A percentile compares a stretch with the other conserved stretches of the same genome.
phyloP scores from a whole-genome alignment of 495 filamentous ascomycete species.

The Mycothermus thermophilus region DNA sequence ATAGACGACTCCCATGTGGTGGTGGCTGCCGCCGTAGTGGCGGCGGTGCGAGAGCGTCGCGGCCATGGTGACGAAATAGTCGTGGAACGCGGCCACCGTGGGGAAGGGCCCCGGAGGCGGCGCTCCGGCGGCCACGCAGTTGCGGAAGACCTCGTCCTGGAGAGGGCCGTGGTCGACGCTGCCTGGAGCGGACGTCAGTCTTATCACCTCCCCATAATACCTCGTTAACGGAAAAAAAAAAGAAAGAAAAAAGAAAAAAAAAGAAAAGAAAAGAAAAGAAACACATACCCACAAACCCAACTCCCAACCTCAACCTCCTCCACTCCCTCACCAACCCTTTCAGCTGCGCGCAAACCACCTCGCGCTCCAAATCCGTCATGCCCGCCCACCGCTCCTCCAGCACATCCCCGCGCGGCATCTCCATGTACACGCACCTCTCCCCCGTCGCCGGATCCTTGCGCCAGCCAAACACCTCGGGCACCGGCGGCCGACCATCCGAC shows the following conservation, averaged over 20 bases:
- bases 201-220: background rate
- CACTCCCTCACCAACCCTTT: conserved; percentile 4
- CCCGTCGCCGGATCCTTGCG: conserved; percentile 4
- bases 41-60: conserved; percentile 4
- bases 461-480: conserved; percentile 15
- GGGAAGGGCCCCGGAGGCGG: conserved; percentile 8
- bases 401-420: conserved; percentile 2
- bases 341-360: conserved; percentile 2
- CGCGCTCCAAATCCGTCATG: conserved; percentile 2
- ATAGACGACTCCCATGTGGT: conserved; percentile 2
- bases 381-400: conserved; percentile 3
- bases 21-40: background rate
- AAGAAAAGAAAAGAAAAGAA: background rate
- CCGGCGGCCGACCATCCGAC: background rate
- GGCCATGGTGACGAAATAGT: conserved; percentile 11
- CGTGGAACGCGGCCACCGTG: conserved; percentile 8
- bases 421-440: conserved; percentile 9
- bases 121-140: conserved; percentile 1
- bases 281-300: conserved; percentile 5
- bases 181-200: conserved; percentile 4
- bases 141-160: conserved; percentile 7
- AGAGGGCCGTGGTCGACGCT: conserved; percentile 15
- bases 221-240: background rate
- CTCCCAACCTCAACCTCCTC: conserved; percentile 6
- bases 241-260: background rate